Evolutionary conservation across 2,329 filamentous ascomycete species (phyloP).

Genomic region (Tolypocladium guangdongense): DNA sequence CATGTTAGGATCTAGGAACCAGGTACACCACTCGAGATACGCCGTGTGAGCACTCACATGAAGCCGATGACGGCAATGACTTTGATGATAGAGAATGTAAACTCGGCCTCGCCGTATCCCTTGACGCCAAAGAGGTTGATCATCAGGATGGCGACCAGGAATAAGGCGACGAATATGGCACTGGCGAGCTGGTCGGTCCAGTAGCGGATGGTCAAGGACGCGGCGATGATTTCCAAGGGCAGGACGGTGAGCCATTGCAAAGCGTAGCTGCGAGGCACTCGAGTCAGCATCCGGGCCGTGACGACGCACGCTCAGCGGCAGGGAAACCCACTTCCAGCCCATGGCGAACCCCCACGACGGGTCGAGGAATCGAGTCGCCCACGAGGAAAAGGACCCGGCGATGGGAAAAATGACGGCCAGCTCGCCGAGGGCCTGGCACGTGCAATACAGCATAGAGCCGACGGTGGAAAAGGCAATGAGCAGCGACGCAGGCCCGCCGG

Average conservation of each 20-base stretch:
- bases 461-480: constrained; percentile 70
- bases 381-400: constrained; percentile 83
- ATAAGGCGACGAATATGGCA: constrained; percentile 73
- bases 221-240: constrained; percentile 78
- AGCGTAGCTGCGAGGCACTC: constrained; percentile 49
- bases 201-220: constrained; percentile 72
- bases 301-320: too few relatives aligned
- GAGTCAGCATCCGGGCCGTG: background rate
- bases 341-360: constrained; percentile 93
- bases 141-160: constrained; percentile 60
- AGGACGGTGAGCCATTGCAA: constrained; percentile 79
- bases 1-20: background rate
- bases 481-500: constrained; percentile 68
- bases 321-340: constrained; percentile 68
- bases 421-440: constrained; percentile 83
- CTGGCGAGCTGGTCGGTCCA: constrained; percentile 58
- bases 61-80: constrained; percentile 79
- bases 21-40: background rate
- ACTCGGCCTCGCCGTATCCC: constrained; percentile 84
- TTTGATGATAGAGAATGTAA: constrained; percentile 78
- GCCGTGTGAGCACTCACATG: constrained; percentile 45
- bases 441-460: constrained; percentile 82
- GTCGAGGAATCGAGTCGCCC: constrained; percentile 84
- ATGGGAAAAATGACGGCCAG: constrained; percentile 85
- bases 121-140: constrained; percentile 88